Evolutionary conservation across 495 filamentous ascomycete genomes (phyloP).

Genomic region (Neurospora sp.): DNA sequence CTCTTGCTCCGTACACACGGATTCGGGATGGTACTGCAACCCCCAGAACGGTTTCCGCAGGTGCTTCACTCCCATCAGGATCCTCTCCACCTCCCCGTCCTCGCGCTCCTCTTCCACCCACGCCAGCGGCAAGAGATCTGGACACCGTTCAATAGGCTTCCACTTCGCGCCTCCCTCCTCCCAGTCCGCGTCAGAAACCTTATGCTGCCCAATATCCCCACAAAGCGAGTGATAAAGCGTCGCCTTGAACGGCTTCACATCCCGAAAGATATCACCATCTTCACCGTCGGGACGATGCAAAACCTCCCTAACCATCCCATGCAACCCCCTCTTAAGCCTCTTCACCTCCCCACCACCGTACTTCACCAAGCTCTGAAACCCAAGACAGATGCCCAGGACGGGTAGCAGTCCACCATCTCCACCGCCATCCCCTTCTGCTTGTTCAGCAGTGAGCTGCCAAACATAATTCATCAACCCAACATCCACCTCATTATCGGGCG

Average conservation of each 20-base stretch:
- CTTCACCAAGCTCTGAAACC: slow-evolving; percentile 74
- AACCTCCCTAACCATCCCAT: slow-evolving; percentile 68
- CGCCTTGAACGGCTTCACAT: slow-evolving; percentile 49
- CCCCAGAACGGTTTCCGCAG: slow-evolving; percentile 71
- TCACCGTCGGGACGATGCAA: slow-evolving; percentile 32
- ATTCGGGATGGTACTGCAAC: slow-evolving; percentile 92
- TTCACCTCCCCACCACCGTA: slow-evolving; percentile 56
- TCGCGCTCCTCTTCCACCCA: slow-evolving; percentile 48
- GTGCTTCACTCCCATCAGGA: slow-evolving; percentile 74
- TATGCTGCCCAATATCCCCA: slow-evolving; percentile 43
- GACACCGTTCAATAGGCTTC: slow-evolving; percentile 12
- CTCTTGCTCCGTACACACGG: slow-evolving; percentile 69
- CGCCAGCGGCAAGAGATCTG: slow-evolving; percentile 50
- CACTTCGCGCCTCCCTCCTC: slow-evolving; percentile 16
- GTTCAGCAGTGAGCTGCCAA: slow-evolving; percentile 51
- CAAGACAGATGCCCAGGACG: slow-evolving; percentile 82
- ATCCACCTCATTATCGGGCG: slow-evolving; percentile 48
- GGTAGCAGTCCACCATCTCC: slow-evolving; percentile 40
- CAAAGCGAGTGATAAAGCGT: slow-evolving; percentile 86
- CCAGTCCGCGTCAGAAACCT: slow-evolving; percentile 24
- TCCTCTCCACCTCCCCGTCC: slow-evolving; percentile 35
- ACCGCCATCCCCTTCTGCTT: slow-evolving; percentile 19
- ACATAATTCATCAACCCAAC: slow-evolving; percentile 71
- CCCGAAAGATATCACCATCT: slow-evolving; percentile 32
- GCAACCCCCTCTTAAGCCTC: slow-evolving; percentile 55